Base-by-base conservation (phyloP, 139 green algal species). In the Picochlorum sp. region DNA sequence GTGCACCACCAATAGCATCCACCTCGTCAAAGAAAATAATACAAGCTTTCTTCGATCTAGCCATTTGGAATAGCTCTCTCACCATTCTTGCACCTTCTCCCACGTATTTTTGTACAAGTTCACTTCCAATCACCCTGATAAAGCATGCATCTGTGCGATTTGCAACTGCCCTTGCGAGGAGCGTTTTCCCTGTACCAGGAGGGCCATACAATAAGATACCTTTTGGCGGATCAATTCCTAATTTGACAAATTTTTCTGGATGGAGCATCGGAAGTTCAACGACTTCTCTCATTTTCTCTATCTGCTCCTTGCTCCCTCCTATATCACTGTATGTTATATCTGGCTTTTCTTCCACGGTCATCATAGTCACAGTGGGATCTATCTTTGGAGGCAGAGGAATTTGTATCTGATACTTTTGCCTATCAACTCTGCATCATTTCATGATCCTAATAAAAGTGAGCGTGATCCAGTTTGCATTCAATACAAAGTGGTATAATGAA, bases 21-120 rank as follows among this genome's bases (percentile, higher is more conserved):
- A 95, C 79, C 81, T 98, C 91, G 55, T 98, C 91, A 57, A 98
- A 98, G 76, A 98, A 98, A 49, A 98, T 89, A 65, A 98, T 84
- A 80, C 91, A 98, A 1, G 91, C 91, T 79, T 98, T 97, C 65
- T 98, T 98, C 37, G 80, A 88, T 6, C 92, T 76, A 3, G 92
- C 92, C 91, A 98, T 97, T 73, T 94, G 79, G 45, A 75, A 63
- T 25, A 77, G 60, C 60, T 76, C 70, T 7, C 70, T 60, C 28
- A 74, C 92, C 87, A 98, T 97, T 67, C 92, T 78, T 4, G 92
- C 91, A 13, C 92, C 91, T 73, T 98, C 92, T 9, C 92, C 92
- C 26, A 98, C 92, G 63, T 98, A 98, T 75, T 98, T 98, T 71
- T 98, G 92, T 57, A 98, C 92, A 44, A 98, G 81, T 76, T 98